phyloP scores from a whole-genome alignment of 1,139 yeast genomes.

The Sugiyamaella pinicola region DNA sequence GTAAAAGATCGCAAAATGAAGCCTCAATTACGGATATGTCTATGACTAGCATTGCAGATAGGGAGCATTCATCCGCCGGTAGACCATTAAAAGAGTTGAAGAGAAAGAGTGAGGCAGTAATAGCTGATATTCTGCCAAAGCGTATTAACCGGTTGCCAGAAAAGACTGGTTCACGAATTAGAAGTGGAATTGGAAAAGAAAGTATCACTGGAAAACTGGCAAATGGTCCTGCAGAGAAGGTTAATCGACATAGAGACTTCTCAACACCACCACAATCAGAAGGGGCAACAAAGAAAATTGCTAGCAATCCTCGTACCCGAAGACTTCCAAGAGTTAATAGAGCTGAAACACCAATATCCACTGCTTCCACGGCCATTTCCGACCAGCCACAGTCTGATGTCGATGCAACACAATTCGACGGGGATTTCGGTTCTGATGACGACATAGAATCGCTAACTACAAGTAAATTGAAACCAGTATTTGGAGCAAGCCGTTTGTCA shows the following conservation, averaged over 20 bases:
- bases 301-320: no score
- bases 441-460: background rate
- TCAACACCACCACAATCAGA: no score
- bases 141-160: background rate
- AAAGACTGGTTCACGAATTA: no score
- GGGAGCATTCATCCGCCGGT: background rate
- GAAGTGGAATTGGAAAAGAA: no score
- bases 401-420: background rate
- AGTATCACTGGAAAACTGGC: no score
- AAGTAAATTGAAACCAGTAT: background rate
- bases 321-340: no score
- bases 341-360: no score
- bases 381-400: background rate
- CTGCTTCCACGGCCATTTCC: no score
- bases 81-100: background rate
- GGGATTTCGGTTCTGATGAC: background rate
- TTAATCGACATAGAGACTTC: no score
- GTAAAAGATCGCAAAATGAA: background rate
- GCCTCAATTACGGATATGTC: conserved; percentile 7
- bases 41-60: background rate
- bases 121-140: background rate
- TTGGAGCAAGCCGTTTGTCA: background rate
- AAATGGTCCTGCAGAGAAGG: no score
- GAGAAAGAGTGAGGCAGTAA: conserved; percentile 3
- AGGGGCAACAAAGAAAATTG: no score